A percentile compares a stretch with the other conserved stretches of the same genome.
Evolutionary conservation across 2,329 filamentous ascomycete genomes (phyloP).

Genomic region (Ophiocordyceps sinensis): DNA sequence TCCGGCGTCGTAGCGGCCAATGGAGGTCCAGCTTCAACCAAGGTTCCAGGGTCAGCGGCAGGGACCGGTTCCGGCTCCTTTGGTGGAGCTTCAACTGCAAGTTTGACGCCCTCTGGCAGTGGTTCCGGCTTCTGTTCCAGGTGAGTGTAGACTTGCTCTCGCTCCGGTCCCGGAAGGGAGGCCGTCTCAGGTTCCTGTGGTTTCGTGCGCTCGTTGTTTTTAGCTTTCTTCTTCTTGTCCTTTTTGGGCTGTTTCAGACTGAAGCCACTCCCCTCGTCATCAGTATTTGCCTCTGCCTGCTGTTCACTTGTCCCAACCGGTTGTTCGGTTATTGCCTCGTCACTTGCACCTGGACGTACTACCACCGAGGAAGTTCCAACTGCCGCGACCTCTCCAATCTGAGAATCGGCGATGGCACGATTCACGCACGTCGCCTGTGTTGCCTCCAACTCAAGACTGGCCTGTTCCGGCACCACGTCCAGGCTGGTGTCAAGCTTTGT

Average conservation of each 20-base stretch:
- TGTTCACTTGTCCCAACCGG: constrained; percentile 7
- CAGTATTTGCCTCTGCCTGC: constrained; percentile 11
- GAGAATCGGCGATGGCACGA: neutral
- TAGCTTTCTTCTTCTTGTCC: constrained; percentile 19
- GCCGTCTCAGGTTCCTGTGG: constrained; percentile 14
- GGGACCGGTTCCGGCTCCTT: neutral
- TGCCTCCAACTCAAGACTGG: neutral
- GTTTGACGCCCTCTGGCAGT: constrained; percentile 3
- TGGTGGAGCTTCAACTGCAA: constrained; percentile 5
- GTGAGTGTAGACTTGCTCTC: constrained; percentile 7
- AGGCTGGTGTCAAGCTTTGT: neutral
- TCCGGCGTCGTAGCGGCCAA: no score
- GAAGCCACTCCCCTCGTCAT: constrained; percentile 16
- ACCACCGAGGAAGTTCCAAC: neutral
- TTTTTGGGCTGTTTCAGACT: constrained; percentile 15
- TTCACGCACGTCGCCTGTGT: constrained; percentile 1
- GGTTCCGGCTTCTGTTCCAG: constrained; percentile 8
- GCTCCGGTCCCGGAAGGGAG: constrained; percentile 5
- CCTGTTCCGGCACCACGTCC: neutral
- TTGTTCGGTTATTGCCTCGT: constrained; percentile 8
- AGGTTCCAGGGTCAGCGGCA: constrained; percentile 4
- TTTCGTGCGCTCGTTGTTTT: constrained; percentile 14
- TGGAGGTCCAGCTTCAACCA: neutral
- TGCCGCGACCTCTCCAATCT: constrained; percentile 1
- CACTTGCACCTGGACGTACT: constrained; percentile 3